Evolutionary conservation across 2,329 filamentous ascomycete genomes (phyloP), one percentile per base, ranked within the genome.

Genomic region (Phoma sp.): DNA sequence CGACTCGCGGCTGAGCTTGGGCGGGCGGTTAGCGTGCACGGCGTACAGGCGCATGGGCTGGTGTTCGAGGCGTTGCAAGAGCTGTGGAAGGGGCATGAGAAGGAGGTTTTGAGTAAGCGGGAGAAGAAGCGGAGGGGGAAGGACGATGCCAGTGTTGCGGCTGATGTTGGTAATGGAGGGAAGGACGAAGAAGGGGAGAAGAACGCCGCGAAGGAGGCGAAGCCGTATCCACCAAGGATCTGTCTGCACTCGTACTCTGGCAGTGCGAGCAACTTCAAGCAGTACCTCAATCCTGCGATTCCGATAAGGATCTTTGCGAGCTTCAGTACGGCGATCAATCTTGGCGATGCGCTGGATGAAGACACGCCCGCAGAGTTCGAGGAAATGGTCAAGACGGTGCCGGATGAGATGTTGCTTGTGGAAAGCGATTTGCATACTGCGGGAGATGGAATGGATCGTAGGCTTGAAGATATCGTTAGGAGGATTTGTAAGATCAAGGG

Each of bases 181-280:
- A 25, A 13, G 38, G 44, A 23, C 24, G 49, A 36, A 22, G 47
- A 36, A 27, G 27, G 9, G 27, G 6, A 29, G 6, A 9, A 29
- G 27, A 54, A 55, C 38, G 51, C 8, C 51, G 65, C 46, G 35
- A 47, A 18, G 18, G 18, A 18, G 18, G 18, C 79, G 1, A 86
- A 82, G 55, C 88, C 89, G 0, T 98, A 89, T 64, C 93, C 95
- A 4, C 92, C 93, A 0, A 81, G 93, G 7, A 88, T 98, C 70
- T 99, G 95, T 69, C 84, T 99, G 55, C 95, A 99, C 75, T 97
- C 93, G 0, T 99, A 92, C 75, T 96, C 90, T 42, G 93, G 91
- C 0, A 83, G 88, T 5, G 80, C 85, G 9, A 87, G 95, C 52
- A 83, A 88, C 29, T 77, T 97, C 33, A 87, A 84, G 60, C 91